Percentiles rank a stretch among this genome's conserved stretches.
Evolutionary conservation across 768 basidiomycete species (phyloP).

Genomic region (Nidularia pulvinata): DNA sequence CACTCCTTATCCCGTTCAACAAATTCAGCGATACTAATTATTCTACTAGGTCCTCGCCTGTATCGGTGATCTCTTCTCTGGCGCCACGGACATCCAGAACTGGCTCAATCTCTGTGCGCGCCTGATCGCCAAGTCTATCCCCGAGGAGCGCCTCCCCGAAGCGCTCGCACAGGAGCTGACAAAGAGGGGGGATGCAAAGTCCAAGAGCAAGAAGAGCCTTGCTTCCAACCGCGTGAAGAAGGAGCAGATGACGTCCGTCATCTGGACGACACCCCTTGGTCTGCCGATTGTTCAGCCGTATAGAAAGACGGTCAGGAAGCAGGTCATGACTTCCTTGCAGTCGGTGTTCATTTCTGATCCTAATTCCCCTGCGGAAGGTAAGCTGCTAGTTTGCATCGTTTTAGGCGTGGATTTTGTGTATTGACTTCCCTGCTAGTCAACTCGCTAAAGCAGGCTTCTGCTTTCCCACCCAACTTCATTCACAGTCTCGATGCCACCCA

Average conservation of each 20-base stretch:
- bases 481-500: constrained; percentile 98
- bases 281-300: constrained; percentile 97
- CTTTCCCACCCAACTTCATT: constrained; percentile 99
- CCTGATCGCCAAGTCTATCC: constrained; percentile 86
- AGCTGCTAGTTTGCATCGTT: too few relatives aligned
- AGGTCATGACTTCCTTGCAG: constrained; percentile 84
- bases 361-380: constrained; percentile 67
- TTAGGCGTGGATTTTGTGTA: too few relatives aligned
- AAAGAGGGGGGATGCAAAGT: background rate
- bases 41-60: constrained; percentile 57
- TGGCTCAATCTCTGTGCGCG: constrained; percentile 88
- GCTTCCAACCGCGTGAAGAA: constrained; percentile 49
- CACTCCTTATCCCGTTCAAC: background rate
- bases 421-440: constrained; percentile 51
- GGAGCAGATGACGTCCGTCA: constrained; percentile 94
- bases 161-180: constrained; percentile 4
- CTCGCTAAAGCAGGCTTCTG: constrained; percentile 85
- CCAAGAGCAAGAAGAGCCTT: constrained; percentile 5
- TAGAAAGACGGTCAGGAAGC: constrained; percentile 78
- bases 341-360: constrained; percentile 92
- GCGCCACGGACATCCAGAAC: constrained; percentile 87
- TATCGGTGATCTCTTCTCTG: constrained; percentile 93
- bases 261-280: constrained; percentile 97
- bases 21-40: background rate
- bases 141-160: constrained; percentile 56